A percentile compares a stretch with the other conserved stretches of the same genome.
Conservation (phyloP, 2,329 filamentous ascomycete genomes). For the Stachybotrys echinatus region DNA sequence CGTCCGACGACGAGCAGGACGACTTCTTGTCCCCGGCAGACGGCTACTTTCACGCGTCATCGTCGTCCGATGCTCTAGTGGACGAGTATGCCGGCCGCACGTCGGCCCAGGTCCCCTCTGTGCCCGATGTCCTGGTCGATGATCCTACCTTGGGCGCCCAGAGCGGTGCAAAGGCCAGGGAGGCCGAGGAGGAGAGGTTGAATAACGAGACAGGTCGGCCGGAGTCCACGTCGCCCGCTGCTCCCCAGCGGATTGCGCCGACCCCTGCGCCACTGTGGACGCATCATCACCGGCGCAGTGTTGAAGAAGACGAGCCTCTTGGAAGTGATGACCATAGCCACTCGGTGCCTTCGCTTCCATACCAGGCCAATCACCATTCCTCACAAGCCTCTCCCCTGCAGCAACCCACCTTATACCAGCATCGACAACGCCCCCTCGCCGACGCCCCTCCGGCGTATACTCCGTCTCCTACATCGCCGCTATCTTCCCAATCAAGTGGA, state of each 20-base stretch:
- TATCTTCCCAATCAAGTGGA: constrained; percentile 24
- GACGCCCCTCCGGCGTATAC: constrained; percentile 49
- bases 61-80: constrained; percentile 14
- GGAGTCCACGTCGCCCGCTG: background rate
- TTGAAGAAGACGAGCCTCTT: constrained; percentile 13
- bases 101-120: constrained; percentile 31
- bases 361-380: constrained; percentile 1
- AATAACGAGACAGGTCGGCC: constrained; percentile 11
- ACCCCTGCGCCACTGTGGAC: constrained; percentile 5
- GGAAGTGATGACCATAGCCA: background rate
- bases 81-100: constrained; percentile 14
- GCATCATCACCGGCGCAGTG: constrained; percentile 14
- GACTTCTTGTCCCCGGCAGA: constrained; percentile 44
- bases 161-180: constrained; percentile 34
- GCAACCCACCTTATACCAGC: constrained; percentile 9
- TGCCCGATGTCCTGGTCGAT: constrained; percentile 43
- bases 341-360: background rate
- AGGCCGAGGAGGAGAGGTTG: constrained; percentile 37
- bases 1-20: constrained; percentile 27
- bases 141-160: constrained; percentile 39
- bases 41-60: constrained; percentile 43
- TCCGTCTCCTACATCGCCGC: constrained; percentile 24
- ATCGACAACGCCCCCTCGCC: constrained; percentile 14
- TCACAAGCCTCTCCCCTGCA: background rate
- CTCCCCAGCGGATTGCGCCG: background rate